Evolutionary conservation across 306 rosid genomes (phyloP).

Genomic region (Prosopis cineraria): DNA sequence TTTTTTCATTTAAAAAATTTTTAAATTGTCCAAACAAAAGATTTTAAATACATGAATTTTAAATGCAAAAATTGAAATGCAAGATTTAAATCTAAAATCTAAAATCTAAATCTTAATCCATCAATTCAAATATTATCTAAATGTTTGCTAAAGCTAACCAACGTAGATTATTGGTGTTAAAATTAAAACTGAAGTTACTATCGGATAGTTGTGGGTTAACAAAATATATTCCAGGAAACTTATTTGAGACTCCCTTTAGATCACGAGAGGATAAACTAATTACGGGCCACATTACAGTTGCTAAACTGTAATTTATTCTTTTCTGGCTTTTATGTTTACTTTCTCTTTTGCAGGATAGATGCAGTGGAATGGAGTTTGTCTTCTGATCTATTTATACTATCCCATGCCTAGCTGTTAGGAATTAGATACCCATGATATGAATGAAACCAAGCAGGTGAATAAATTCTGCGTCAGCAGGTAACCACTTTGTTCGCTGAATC

Average conservation of each 20-base stretch:
- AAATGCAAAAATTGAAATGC: too few relatives aligned
- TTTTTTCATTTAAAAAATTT: too few relatives aligned
- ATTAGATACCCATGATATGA: constrained; percentile 22
- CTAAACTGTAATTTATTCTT: background rate
- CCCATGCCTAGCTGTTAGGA: constrained; percentile 17
- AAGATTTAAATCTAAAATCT: too few relatives aligned
- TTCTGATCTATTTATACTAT: constrained; percentile 12
- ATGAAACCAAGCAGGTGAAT: constrained; percentile 23
- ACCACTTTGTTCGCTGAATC: constrained; percentile 22
- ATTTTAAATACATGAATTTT: too few relatives aligned
- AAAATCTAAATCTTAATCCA: too few relatives aligned
- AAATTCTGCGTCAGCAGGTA: constrained; percentile 31
- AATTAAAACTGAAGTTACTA: background rate
- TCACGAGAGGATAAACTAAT: background rate
- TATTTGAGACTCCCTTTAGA: background rate
- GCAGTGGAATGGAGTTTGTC: constrained; percentile 11
- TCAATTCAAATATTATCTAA: too few relatives aligned
- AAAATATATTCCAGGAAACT: background rate
- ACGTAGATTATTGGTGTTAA: background rate
- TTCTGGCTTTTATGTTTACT: constrained; percentile 17
- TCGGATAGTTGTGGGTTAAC: background rate
- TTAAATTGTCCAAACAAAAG: too few relatives aligned
- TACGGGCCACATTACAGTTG: background rate
- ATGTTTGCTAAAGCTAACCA: background rate
- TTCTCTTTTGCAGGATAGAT: constrained; percentile 29